Conservation (phyloP, 352 stramenopile genomes). For the Poterioochromonas sp. region DNA sequence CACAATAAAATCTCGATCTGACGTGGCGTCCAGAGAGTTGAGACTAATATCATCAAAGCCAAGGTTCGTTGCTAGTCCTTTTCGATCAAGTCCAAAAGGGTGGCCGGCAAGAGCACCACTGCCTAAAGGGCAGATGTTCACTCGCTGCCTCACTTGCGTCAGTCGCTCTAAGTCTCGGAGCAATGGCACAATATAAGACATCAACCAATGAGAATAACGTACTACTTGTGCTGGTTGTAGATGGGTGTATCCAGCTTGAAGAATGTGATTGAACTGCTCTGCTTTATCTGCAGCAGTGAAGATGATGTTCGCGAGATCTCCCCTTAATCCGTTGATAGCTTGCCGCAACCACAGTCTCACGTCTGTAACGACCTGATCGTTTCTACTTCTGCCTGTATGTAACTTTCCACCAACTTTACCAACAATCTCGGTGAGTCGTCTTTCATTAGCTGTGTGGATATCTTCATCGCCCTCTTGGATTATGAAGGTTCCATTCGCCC, state of each 20-base stretch:
- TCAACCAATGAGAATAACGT: slow-evolving; percentile 94
- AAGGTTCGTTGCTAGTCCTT: slow-evolving; percentile 80
- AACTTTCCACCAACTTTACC: slow-evolving; percentile 90
- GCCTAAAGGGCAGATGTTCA: slow-evolving; percentile 90
- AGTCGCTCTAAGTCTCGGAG: slow-evolving; percentile 84
- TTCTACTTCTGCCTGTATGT: slow-evolving; percentile 86
- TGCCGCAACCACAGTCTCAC: slow-evolving; percentile 81
- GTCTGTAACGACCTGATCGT: slow-evolving; percentile 97
- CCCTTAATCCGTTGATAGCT: slow-evolving; percentile 47
- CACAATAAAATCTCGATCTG: slow-evolving; percentile 95
- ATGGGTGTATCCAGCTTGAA: slow-evolving; percentile 98
- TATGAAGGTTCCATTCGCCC: slow-evolving; percentile 62
- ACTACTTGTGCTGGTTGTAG: slow-evolving; percentile 94
- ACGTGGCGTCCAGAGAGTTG: slow-evolving; percentile 95
- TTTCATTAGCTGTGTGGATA: slow-evolving; percentile 98
- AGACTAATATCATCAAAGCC: slow-evolving; percentile 81
- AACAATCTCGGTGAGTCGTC: slow-evolving; percentile 91
- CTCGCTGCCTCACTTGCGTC: slow-evolving; percentile 78
- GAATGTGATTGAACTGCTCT: slow-evolving; percentile 79
- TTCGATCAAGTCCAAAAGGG: slow-evolving; percentile 90
- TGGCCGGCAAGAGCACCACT: slow-evolving; percentile 93
- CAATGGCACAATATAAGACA: slow-evolving; percentile 84
- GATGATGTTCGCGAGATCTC: slow-evolving; percentile 71
- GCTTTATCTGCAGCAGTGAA: slow-evolving; percentile 67
- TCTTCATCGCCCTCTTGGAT: slow-evolving; percentile 90